Percentiles rank a stretch among this genome's conserved stretches.
These are phyloP conservation scores for Metschnikowia picachoensis DNA, from an alignment of 805 yeast genomes.

Conservation along the genomic window DNA sequence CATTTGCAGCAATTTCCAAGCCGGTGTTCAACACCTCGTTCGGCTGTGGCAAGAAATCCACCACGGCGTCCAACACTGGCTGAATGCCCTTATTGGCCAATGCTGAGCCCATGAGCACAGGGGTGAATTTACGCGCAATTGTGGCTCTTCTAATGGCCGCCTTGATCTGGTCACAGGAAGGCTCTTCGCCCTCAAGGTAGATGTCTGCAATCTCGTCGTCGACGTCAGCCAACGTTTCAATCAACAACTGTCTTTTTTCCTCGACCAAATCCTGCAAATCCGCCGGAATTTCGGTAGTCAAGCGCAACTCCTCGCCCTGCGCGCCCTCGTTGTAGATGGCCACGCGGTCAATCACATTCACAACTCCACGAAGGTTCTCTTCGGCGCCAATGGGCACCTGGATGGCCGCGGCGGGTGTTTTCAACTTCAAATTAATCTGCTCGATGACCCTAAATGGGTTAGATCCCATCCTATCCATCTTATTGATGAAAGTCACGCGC, in stretches of 20 bases:
- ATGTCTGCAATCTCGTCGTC: conserved; percentile 97
- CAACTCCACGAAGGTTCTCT: conserved; percentile 78
- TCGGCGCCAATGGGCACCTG: conserved; percentile 98
- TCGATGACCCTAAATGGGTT: conserved; percentile 94
- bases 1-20: conserved; percentile 65
- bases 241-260: conserved; percentile 79
- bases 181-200: conserved; percentile 85
- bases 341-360: conserved; percentile 83
- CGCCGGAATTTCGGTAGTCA: conserved; percentile 64
- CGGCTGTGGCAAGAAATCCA: conserved; percentile 94
- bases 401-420: conserved; percentile 93
- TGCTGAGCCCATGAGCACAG: conserved; percentile 99
- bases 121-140: conserved; percentile 92
- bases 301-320: conserved; percentile 78
- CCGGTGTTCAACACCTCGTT: conserved; percentile 90
- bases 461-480: conserved; percentile 99
- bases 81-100: conserved; percentile 95
- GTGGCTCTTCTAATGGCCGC: conserved; percentile 92
- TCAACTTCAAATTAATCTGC: conserved; percentile 81
- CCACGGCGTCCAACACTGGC: conserved; percentile 92
- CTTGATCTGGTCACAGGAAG: conserved; percentile 77
- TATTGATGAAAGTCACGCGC: conserved; percentile 90
- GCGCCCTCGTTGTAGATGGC: conserved; percentile 85
- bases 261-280: conserved; percentile 78
- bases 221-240: conserved; percentile 95